Evolutionary conservation across 2,329 filamentous ascomycete genomes (phyloP).

Genomic region (Lachnellula arida): DNA sequence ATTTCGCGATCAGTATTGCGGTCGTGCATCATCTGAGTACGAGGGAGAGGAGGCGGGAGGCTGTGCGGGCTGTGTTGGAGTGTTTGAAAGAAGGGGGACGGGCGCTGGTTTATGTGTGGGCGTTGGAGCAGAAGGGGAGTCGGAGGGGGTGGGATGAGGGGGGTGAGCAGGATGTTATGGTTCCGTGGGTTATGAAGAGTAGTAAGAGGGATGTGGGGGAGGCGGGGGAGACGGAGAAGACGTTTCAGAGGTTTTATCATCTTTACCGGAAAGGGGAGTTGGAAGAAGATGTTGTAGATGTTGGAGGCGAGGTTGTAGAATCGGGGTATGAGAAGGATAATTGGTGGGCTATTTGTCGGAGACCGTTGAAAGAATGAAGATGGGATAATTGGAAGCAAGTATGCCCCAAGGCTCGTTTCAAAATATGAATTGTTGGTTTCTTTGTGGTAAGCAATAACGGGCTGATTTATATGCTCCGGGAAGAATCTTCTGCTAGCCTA

Average conservation of each 20-base stretch:
- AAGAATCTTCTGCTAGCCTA: not conserved
- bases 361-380: not conserved
- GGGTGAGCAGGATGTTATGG: slow-evolving; percentile 84
- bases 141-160: slow-evolving; percentile 84
- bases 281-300: slow-evolving; percentile 69
- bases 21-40: slow-evolving; percentile 94
- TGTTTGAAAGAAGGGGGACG: slow-evolving; percentile 57
- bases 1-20: slow-evolving; percentile 92
- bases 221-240: slow-evolving; percentile 33
- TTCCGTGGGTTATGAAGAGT: slow-evolving; percentile 77
- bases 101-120: slow-evolving; percentile 89
- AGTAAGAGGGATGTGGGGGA: slow-evolving; percentile 33
- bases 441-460: not conserved
- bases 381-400: not conserved
- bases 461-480: not conserved
- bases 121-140: slow-evolving; percentile 83
- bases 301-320: slow-evolving; percentile 70
- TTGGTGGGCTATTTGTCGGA: slow-evolving; percentile 76
- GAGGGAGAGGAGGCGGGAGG: slow-evolving; percentile 63
- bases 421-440: not conserved
- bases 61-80: slow-evolving; percentile 65
- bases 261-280: slow-evolving; percentile 84
- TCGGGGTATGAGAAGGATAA: slow-evolving; percentile 95
- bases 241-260: slow-evolving; percentile 88
- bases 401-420: not conserved